Conservation (phyloP, 2,329 filamentous ascomycete species). For the Didymosphaeria variabile region DNA sequence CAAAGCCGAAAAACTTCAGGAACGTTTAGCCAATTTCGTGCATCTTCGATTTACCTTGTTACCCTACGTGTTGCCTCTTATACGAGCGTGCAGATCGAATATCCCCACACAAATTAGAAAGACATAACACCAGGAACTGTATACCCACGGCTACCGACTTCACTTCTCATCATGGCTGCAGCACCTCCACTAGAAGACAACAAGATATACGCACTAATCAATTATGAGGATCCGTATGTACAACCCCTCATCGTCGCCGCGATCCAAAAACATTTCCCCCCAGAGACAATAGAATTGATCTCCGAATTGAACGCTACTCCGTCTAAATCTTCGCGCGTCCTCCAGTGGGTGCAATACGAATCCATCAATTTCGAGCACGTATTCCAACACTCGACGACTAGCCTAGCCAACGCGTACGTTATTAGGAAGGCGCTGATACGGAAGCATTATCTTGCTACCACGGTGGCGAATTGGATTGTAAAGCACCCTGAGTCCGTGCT, state of each 20-base stretch:
- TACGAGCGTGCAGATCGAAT: neutral
- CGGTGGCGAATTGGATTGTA: conserved; percentile 82
- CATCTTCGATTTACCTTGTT: neutral
- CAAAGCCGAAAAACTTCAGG: neutral
- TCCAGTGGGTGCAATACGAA: conserved; percentile 91
- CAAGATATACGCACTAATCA: conserved; percentile 73
- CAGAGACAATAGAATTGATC: conserved; percentile 64
- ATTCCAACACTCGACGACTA: conserved; percentile 67
- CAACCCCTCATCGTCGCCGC: conserved; percentile 83
- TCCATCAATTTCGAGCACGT: conserved; percentile 83
- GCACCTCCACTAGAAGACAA: conserved; percentile 5
- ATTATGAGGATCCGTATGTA: conserved; percentile 89
- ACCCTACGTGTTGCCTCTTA: neutral
- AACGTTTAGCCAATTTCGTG: neutral
- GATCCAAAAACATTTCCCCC: conserved; percentile 69
- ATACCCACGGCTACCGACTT: neutral
- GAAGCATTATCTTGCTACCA: conserved; percentile 91
- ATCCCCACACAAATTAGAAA: neutral
- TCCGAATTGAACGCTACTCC: conserved; percentile 59
- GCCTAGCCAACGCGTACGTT: conserved; percentile 86
- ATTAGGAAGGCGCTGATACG: conserved; percentile 96
- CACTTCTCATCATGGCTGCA: conserved; percentile 12
- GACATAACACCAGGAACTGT: neutral
- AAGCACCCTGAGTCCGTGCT: conserved; percentile 81
- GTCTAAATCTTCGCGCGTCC: conserved; percentile 58